These are phyloP conservation scores for Fraxinus pennsylvanica DNA, from an alignment of 257 asterid genomes.

Conservation along the genomic window DNA sequence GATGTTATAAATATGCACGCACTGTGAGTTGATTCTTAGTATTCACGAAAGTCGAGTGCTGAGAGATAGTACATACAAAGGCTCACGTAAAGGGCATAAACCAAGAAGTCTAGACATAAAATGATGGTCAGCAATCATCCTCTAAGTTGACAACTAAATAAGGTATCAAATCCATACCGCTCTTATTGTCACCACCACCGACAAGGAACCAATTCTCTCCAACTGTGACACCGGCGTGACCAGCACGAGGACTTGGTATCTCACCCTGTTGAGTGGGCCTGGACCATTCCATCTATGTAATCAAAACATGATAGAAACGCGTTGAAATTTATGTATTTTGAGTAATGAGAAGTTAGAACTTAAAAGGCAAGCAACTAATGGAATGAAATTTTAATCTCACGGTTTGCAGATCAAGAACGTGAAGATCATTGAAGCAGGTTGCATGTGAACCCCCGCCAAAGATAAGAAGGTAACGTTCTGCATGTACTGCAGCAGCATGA, in stretches of 20 bases:
- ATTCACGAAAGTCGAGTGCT: no score
- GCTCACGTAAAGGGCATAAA: background rate
- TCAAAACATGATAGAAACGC: slow-evolving; percentile 22
- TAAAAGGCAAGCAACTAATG: slow-evolving; percentile 13
- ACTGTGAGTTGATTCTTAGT: background rate
- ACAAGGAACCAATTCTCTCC: slow-evolving; percentile 98
- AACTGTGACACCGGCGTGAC: slow-evolving; percentile 91
- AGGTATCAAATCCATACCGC: slow-evolving; percentile 55
- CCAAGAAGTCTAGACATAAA: background rate
- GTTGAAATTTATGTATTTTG: background rate
- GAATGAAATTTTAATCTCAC: slow-evolving; percentile 50
- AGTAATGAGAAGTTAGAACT: slow-evolving; percentile 12
- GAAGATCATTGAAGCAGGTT: slow-evolving; percentile 94
- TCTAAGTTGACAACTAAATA: slow-evolving; percentile 22
- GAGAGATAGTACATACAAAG: no score
- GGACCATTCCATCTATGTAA: slow-evolving; percentile 95
- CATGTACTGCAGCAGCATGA: slow-evolving; percentile 99
- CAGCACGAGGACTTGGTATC: slow-evolving; percentile 94
- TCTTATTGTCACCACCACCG: slow-evolving; percentile 94
- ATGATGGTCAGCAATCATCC: background rate
- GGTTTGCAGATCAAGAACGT: slow-evolving; percentile 94
- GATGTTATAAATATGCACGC: background rate
- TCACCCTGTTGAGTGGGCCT: slow-evolving; percentile 96
- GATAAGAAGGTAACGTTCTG: slow-evolving; percentile 90
- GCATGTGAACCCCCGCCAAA: slow-evolving; percentile 99